Evolutionary conservation across 2,329 filamentous ascomycete genomes (phyloP).

Genomic region (Ceratocystis huliohia): DNA sequence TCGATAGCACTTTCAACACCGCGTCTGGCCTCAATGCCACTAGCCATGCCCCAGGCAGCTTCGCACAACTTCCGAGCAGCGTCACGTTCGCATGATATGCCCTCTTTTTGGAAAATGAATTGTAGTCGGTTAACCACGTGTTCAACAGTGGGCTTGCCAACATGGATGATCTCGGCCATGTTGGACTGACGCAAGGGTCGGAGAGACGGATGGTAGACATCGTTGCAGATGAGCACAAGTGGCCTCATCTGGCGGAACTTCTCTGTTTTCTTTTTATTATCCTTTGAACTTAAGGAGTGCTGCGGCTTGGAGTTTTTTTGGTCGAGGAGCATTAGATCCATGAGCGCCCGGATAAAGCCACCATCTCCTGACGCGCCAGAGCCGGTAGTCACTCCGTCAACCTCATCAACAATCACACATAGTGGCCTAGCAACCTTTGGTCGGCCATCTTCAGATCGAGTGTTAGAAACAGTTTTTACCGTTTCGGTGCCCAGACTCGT

Average conservation of each 20-base stretch:
- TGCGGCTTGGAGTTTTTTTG: conserved; percentile 53
- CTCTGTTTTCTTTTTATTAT: conserved; percentile 60
- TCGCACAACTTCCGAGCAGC: conserved; percentile 77
- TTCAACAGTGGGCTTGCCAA: conserved; percentile 77
- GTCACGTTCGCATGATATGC: conserved; percentile 76
- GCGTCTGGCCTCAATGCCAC: conserved; percentile 54
- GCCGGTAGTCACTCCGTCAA: conserved; percentile 82
- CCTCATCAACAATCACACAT: conserved; percentile 91
- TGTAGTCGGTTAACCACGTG: conserved; percentile 74
- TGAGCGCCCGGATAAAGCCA: conserved; percentile 87
- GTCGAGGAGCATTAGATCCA: conserved; percentile 76
- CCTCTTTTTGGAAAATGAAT: conserved; percentile 75
- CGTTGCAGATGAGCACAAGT: conserved; percentile 90
- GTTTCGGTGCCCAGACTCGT: conserved; percentile 91
- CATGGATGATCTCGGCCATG: conserved; percentile 79
- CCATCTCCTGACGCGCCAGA: conserved; percentile 69
- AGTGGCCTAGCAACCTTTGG: conserved; percentile 63
- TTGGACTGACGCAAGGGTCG: conserved; percentile 73
- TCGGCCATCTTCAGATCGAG: conserved; percentile 1
- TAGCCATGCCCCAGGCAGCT: conserved; percentile 66
- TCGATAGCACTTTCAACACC: conserved; percentile 56
- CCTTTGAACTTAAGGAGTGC: conserved; percentile 24
- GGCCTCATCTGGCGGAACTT: conserved; percentile 78
- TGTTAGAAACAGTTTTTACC: conserved; percentile 60
- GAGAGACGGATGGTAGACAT: conserved; percentile 84